Conservation (phyloP, 2,329 filamentous ascomycete genomes). For the Seiridium unicorne region DNA sequence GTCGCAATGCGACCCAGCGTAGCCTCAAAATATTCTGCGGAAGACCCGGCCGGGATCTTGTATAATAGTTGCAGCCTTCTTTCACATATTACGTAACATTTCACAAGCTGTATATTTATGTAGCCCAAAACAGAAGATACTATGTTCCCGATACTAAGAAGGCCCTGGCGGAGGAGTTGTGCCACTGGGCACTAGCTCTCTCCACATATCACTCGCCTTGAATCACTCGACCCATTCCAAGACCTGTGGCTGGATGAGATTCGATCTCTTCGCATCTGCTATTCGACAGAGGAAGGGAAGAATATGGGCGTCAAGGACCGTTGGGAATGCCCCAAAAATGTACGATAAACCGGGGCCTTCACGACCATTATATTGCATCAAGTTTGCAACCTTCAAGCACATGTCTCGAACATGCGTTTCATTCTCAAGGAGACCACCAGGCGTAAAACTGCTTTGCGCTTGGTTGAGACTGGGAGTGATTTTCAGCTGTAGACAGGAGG, state of each 20-base stretch:
- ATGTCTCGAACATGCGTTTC: background rate
- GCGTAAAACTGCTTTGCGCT: background rate
- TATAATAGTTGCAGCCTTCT: no score
- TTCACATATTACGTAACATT: no score
- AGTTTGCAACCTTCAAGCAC: background rate
- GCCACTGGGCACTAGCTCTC: background rate
- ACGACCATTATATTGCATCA: background rate
- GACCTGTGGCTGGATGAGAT: background rate
- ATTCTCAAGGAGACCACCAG: background rate
- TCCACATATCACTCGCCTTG: background rate
- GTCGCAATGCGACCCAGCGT: no score
- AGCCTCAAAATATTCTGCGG: no score
- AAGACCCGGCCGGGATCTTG: no score
- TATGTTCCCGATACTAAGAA: background rate
- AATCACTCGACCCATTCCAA: background rate
- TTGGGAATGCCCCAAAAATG: background rate
- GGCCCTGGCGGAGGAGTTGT: background rate
- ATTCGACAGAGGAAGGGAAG: background rate
- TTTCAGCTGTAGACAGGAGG: background rate
- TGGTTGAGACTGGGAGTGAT: background rate
- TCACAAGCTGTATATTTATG: no score
- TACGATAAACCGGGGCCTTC: background rate
- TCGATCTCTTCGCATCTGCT: background rate
- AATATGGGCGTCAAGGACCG: background rate
- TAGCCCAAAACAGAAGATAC: no score